These are phyloP conservation scores for Leccinum barrowsii DNA, from an alignment of 768 basidiomycete species.

Conservation along the genomic window DNA sequence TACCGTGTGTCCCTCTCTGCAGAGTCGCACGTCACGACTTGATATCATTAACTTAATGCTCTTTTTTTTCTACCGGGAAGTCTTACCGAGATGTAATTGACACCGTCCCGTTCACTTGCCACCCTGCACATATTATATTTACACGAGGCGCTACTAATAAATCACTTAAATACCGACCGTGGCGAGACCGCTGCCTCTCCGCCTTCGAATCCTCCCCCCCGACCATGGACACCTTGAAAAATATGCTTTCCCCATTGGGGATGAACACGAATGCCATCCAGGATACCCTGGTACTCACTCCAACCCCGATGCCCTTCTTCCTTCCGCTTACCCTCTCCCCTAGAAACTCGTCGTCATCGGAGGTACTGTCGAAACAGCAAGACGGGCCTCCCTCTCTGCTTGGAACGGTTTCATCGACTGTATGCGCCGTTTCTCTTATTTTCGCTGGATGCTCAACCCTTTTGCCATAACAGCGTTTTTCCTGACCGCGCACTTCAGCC, in stretches of 20 bases:
- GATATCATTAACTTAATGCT: slow-evolving; percentile 4
- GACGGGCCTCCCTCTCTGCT: slow-evolving; percentile 75
- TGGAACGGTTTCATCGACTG: slow-evolving; percentile 92
- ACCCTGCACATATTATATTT: slow-evolving; percentile 29
- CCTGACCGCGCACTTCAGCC: slow-evolving; percentile 83
- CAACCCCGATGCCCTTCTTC: neutral
- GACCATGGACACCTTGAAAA: slow-evolving; percentile 69
- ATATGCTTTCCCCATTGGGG: slow-evolving; percentile 65
- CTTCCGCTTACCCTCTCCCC: neutral
- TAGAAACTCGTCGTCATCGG: slow-evolving; percentile 91
- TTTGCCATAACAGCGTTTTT: slow-evolving; percentile 60
- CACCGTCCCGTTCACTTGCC: slow-evolving; percentile 23
- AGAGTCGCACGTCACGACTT: slow-evolving; percentile 19
- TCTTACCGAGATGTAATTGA: slow-evolving; percentile 32
- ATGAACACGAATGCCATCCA: slow-evolving; percentile 68
- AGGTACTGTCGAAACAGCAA: slow-evolving; percentile 82
- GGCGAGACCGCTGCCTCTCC: slow-evolving; percentile 26
- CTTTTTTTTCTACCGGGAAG: slow-evolving; percentile 24
- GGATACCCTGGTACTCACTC: slow-evolving; percentile 64
- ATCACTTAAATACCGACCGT: slow-evolving; percentile 38
- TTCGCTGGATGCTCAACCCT: slow-evolving; percentile 8
- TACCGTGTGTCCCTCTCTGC: slow-evolving; percentile 9
- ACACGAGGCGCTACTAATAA: slow-evolving; percentile 32
- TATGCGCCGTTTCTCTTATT: slow-evolving; percentile 25
- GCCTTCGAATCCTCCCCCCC: slow-evolving; percentile 28